Conservation (phyloP, 805 yeast species). For the Kluyveromyces dobzhanskii region DNA sequence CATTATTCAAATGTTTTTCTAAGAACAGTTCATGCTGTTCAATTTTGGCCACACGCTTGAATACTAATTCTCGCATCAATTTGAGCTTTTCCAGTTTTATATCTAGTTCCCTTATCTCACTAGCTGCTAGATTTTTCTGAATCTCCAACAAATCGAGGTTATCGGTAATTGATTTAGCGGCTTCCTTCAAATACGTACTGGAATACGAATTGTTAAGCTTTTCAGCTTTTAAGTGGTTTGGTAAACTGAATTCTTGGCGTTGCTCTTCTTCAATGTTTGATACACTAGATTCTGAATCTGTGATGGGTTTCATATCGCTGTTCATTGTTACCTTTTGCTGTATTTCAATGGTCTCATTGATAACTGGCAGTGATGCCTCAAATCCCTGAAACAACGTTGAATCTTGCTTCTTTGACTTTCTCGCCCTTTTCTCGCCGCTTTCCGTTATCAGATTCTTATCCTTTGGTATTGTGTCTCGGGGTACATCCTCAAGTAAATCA, state of each 20-base stretch:
- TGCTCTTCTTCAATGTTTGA: constrained; percentile 20
- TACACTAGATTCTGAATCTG: constrained; percentile 6
- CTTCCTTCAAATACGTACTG: constrained; percentile 30
- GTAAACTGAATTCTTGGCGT: constrained; percentile 25
- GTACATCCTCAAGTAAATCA: constrained; percentile 49
- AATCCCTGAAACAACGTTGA: constrained; percentile 66
- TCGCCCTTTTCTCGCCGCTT: constrained; percentile 9
- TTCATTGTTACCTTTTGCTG: constrained; percentile 17
- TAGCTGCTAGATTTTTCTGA: constrained; percentile 54
- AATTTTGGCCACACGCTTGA: constrained; percentile 48
- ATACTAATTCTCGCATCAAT: constrained; percentile 42
- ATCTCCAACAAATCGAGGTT: constrained; percentile 49
- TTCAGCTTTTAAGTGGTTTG: constrained; percentile 35
- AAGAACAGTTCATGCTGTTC: constrained; percentile 54
- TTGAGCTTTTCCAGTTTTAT: constrained; percentile 44
- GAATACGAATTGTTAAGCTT: constrained; percentile 38
- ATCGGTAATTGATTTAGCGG: constrained; percentile 34
- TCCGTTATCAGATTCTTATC: constrained; percentile 9
- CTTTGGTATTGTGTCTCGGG: constrained; percentile 21
- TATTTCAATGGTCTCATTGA: constrained; percentile 35
- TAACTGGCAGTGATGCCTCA: constrained; percentile 46
- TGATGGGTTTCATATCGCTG: constrained; percentile 13
- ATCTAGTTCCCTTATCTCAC: constrained; percentile 60
- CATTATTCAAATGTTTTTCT: constrained; percentile 39
- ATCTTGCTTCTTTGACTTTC: constrained; percentile 11